phyloP scores from a whole-genome alignment of 179 eudicot species.

The Monotropa hypopitys region DNA sequence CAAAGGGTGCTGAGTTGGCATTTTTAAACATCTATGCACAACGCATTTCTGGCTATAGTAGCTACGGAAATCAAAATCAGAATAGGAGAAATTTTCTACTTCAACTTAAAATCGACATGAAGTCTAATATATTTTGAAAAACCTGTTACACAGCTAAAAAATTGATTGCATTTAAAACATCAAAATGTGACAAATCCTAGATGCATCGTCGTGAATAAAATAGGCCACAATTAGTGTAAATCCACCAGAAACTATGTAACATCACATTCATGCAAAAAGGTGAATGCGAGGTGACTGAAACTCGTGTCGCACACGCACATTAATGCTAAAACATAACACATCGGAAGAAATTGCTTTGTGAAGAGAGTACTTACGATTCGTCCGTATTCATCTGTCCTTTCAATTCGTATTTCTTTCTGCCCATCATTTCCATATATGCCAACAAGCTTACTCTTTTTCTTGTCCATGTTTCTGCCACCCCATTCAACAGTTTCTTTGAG shows the following conservation, averaged over 20 bases:
- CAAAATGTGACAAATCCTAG: not conserved
- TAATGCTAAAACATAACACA: not conserved
- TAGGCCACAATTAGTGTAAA: not conserved
- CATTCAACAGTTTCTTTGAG: slow-evolving; percentile 78
- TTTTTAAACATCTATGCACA: not conserved
- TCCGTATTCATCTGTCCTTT: slow-evolving; percentile 74
- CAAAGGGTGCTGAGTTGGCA: not conserved
- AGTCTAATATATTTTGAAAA: not conserved
- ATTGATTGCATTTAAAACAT: not conserved
- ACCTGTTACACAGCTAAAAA: not conserved
- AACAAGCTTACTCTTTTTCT: slow-evolving; percentile 90
- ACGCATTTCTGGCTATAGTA: not conserved
- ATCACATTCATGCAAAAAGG: not conserved
- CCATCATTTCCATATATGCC: slow-evolving; percentile 53
- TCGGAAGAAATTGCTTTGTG: not conserved
- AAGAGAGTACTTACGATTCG: slow-evolving; percentile 55
- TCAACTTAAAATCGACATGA: not conserved
- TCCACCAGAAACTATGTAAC: not conserved
- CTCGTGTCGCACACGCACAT: not conserved
- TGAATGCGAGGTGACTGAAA: not conserved
- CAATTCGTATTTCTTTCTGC: slow-evolving; percentile 65
- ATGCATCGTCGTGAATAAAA: not conserved
- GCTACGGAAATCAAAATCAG: not conserved
- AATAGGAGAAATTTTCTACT: not conserved
- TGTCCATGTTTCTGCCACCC: slow-evolving; percentile 99